Conservation (phyloP, 2,329 filamentous ascomycete species). For the Atkinsonella texensis region DNA sequence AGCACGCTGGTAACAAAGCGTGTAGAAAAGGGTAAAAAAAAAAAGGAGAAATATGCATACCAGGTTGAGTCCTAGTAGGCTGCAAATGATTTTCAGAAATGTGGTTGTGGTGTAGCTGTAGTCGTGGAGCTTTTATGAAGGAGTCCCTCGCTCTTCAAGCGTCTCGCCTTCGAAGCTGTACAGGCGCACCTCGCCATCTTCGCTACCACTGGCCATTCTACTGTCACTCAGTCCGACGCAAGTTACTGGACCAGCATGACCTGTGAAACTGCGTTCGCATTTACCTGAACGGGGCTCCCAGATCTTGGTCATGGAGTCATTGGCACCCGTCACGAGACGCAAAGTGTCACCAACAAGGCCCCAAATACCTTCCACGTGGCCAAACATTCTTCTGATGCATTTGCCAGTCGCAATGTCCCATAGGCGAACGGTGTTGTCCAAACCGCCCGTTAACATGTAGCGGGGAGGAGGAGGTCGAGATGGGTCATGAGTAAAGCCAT, state of each 20-base stretch:
- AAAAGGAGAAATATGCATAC: background rate
- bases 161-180: slow-evolving; percentile 57
- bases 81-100: background rate
- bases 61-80: background rate
- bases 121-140: slow-evolving; percentile 27
- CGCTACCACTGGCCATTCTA: slow-evolving; percentile 79
- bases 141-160: slow-evolving; percentile 38
- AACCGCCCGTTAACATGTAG: slow-evolving; percentile 85
- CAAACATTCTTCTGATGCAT: slow-evolving; percentile 88
- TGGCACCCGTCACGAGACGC: slow-evolving; percentile 75
- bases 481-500: slow-evolving; percentile 47
- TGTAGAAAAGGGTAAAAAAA: background rate
- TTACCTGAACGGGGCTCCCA: slow-evolving; percentile 90
- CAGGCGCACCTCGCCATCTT: slow-evolving; percentile 83
- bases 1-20: background rate
- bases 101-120: background rate
- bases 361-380: slow-evolving; percentile 94
- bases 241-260: slow-evolving; percentile 82
- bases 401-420: slow-evolving; percentile 80
- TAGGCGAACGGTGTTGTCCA: slow-evolving; percentile 83
- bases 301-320: slow-evolving; percentile 86
- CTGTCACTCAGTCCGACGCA: slow-evolving; percentile 87
- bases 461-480: slow-evolving; percentile 63
- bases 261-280: slow-evolving; percentile 85
- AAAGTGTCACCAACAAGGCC: slow-evolving; percentile 79